Conservation (phyloP, 176 grass and related monocot species). For the Juncus inflexus region DNA sequence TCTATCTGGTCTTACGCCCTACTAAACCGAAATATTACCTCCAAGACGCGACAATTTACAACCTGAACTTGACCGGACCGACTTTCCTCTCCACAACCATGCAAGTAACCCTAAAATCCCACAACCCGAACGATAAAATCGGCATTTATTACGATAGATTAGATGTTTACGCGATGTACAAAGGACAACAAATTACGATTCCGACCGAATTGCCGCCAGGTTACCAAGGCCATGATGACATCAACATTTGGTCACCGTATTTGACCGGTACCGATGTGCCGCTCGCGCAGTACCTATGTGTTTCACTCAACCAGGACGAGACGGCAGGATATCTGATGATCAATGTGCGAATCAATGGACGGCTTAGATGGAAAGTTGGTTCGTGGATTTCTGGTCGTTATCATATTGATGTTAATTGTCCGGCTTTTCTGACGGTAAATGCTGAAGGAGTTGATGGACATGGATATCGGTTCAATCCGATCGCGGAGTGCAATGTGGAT, state of each 20-base stretch:
- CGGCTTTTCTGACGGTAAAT: constrained; percentile 53
- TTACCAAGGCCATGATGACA: constrained; percentile 57
- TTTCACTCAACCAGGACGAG: constrained; percentile 45
- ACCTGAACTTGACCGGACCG: constrained; percentile 62
- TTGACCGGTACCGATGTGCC: constrained; percentile 41
- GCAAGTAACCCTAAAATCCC: constrained; percentile 41
- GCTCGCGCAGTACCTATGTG: constrained; percentile 34
- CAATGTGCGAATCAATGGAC: constrained; percentile 44
- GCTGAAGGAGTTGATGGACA: constrained; percentile 18
- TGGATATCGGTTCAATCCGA: constrained; percentile 50
- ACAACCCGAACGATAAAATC: constrained; percentile 41
- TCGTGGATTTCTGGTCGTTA: constrained; percentile 59
- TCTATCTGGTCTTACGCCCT: constrained; percentile 51
- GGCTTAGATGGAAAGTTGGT: constrained; percentile 63
- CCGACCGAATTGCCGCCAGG: constrained; percentile 46
- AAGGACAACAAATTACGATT: constrained; percentile 47
- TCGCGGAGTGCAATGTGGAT: constrained; percentile 40
- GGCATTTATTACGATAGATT: constrained; percentile 74
- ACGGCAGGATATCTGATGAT: constrained; percentile 59
- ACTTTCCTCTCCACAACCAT: constrained; percentile 59
- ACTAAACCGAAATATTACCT: constrained; percentile 69
- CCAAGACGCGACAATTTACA: constrained; percentile 56
- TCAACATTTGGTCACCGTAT: constrained; percentile 55
- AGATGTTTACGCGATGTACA: constrained; percentile 58
- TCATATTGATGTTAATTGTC: constrained; percentile 58